Percentiles rank a stretch among this genome's conserved stretches.
Evolutionary conservation across 2,329 filamentous ascomycete genomes (phyloP).

Genomic region (Neocucurbitaria cava): DNA sequence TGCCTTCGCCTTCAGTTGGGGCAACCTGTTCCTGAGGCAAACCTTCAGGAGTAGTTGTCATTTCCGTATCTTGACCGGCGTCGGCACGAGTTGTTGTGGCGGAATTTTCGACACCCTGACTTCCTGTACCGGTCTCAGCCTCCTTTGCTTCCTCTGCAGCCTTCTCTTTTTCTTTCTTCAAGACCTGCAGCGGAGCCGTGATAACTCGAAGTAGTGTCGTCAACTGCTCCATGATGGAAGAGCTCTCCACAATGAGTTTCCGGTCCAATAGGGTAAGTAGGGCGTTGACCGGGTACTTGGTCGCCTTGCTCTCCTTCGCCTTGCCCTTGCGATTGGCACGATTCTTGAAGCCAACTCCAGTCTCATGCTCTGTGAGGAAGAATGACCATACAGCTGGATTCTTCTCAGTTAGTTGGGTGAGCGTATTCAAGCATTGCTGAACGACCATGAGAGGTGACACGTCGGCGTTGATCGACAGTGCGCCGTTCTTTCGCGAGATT

Average conservation of each 20-base stretch:
- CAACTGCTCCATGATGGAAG: constrained; percentile 93
- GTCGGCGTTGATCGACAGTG: constrained; percentile 73
- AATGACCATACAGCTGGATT: constrained; percentile 88
- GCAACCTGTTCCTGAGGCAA: constrained; percentile 43
- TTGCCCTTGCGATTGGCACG: constrained; percentile 84
- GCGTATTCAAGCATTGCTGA: constrained; percentile 87
- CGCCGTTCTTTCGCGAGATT: constrained; percentile 76
- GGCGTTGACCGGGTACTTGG: constrained; percentile 91
- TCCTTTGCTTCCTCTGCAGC: constrained; percentile 55
- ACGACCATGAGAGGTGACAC: constrained; percentile 94
- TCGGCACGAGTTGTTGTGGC: constrained; percentile 11
- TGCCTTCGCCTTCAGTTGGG: constrained; percentile 26
- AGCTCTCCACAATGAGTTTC: constrained; percentile 95
- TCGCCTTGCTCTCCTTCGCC: constrained; percentile 80
- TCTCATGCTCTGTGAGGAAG: constrained; percentile 94
- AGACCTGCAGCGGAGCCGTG: constrained; percentile 83
- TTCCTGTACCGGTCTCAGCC: constrained; percentile 22
- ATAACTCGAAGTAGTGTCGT: constrained; percentile 87
- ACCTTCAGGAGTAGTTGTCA: constrained; percentile 40
- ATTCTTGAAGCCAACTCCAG: constrained; percentile 76
- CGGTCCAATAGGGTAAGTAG: constrained; percentile 87
- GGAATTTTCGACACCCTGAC: constrained; percentile 27
- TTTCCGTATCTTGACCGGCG: constrained; percentile 37
- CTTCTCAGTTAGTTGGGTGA: constrained; percentile 82
- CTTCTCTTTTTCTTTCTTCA: constrained; percentile 82